Percentiles rank a stretch among this genome's conserved stretches.
Evolutionary conservation across 2,329 filamentous ascomycete species (phyloP).

Genomic region (Beauveria bassiana): DNA sequence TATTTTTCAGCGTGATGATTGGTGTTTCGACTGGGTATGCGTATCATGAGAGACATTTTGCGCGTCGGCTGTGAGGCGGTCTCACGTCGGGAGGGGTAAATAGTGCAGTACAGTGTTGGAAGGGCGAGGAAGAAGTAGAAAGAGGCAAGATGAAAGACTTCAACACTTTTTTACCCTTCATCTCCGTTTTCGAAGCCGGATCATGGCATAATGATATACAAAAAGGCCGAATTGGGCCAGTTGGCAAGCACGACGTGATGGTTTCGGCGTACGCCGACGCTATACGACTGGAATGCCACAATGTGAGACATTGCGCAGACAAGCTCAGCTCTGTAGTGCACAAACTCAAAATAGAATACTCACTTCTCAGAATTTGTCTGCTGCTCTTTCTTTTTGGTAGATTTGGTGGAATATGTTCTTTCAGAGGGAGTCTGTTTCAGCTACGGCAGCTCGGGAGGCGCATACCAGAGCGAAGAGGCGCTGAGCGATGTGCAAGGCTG

Average conservation of each 20-base stretch:
- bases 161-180: too few species aligned
- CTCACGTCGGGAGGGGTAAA: too few species aligned
- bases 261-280: not conserved
- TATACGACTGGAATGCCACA: not conserved
- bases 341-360: not conserved
- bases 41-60: slow-evolving; percentile 9
- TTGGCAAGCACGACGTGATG: not conserved
- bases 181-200: not conserved
- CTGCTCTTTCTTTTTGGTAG: not conserved
- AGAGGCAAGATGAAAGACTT: too few species aligned
- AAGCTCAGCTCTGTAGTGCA: not conserved
- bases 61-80: not conserved
- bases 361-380: not conserved
- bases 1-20: not conserved
- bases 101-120: not conserved
- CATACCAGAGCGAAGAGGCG: not conserved
- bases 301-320: not conserved
- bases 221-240: not conserved
- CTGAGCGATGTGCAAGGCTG: not conserved
- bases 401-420: not conserved
- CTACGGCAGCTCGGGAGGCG: not conserved
- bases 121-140: not conserved
- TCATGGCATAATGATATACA: not conserved
- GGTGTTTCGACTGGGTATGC: not conserved
- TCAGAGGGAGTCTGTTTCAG: not conserved